phyloP scores from a whole-genome alignment of 1,139 yeast species.

The Kodamaea ohmeri region DNA sequence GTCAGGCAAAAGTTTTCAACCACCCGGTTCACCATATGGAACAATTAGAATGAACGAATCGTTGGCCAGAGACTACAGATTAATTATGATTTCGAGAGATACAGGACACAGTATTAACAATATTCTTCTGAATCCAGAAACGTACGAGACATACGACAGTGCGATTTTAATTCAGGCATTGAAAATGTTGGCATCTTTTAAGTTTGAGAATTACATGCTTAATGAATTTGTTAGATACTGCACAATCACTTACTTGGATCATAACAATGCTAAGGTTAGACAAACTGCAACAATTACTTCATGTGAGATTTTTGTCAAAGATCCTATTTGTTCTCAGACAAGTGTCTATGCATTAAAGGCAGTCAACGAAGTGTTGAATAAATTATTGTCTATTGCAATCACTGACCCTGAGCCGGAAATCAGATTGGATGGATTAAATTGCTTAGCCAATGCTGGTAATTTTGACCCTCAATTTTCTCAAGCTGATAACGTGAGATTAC shows the following conservation, averaged over 20 bases:
- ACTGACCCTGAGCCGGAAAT: slow-evolving; percentile 88
- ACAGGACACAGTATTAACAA: slow-evolving; percentile 44
- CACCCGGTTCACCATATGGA: slow-evolving; percentile 88
- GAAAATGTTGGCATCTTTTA: slow-evolving; percentile 69
- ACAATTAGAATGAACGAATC: slow-evolving; percentile 58
- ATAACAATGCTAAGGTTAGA: slow-evolving; percentile 74
- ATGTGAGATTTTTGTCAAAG: slow-evolving; percentile 72
- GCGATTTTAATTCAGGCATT: slow-evolving; percentile 64
- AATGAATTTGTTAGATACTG: slow-evolving; percentile 87
- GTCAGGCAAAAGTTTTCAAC: slow-evolving; percentile 76
- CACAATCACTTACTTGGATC: slow-evolving; percentile 77
- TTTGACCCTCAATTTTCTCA: slow-evolving; percentile 93
- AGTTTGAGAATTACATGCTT: slow-evolving; percentile 71
- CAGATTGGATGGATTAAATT: slow-evolving; percentile 70
- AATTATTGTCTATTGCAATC: slow-evolving; percentile 77
- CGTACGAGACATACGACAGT: slow-evolving; percentile 47
- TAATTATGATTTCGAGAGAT: slow-evolving; percentile 68
- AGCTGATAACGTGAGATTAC: slow-evolving; percentile 80
- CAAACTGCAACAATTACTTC: slow-evolving; percentile 84
- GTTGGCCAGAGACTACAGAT: slow-evolving; percentile 74
- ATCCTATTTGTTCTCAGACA: slow-evolving; percentile 81
- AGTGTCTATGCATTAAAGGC: slow-evolving; percentile 82
- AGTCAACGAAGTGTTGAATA: slow-evolving; percentile 81
- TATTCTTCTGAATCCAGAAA: slow-evolving; percentile 36
- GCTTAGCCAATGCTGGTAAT: slow-evolving; percentile 58